These are phyloP conservation scores for Rubus parviflorus DNA, from an alignment of 306 rosid genomes.

Conservation along the genomic window DNA sequence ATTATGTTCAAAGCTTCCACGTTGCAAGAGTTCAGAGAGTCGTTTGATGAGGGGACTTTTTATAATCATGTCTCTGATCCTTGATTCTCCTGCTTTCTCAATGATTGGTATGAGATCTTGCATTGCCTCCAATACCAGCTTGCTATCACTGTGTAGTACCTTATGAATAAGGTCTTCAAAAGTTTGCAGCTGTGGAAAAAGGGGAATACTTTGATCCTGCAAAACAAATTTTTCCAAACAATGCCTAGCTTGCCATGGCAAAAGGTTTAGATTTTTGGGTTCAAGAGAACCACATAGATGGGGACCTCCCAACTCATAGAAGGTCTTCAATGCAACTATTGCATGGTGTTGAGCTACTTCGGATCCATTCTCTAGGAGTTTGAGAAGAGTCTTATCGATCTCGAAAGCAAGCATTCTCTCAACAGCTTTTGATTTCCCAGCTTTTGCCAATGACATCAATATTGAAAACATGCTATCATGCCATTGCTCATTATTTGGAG, in stretches of 20 bases:
- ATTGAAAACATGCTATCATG: slow-evolving; percentile 32
- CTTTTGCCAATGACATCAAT: slow-evolving; percentile 29
- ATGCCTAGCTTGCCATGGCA: slow-evolving; percentile 35
- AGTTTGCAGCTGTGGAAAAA: slow-evolving; percentile 20
- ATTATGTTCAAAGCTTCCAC: slow-evolving; percentile 2
- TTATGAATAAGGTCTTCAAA: slow-evolving; percentile 27
- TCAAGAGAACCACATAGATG: slow-evolving; percentile 18
- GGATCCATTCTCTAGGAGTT: slow-evolving; percentile 30
- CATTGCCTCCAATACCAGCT: slow-evolving; percentile 27
- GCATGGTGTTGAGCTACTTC: slow-evolving; percentile 35
- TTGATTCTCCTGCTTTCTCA: slow-evolving; percentile 28
- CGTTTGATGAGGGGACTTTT: slow-evolving; percentile 23
- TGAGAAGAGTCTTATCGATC: slow-evolving; percentile 31
- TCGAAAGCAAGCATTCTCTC: slow-evolving; percentile 29
- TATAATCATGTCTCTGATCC: slow-evolving; percentile 28
- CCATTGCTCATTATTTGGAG: slow-evolving; percentile 36
- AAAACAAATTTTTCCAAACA: slow-evolving; percentile 24
- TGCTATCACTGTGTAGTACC: slow-evolving; percentile 15
- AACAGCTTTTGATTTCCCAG: slow-evolving; percentile 32
- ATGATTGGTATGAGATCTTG: slow-evolving; percentile 33
- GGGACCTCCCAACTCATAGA: slow-evolving; percentile 28
- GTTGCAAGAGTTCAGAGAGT: slow-evolving; percentile 25
- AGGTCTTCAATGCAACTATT: slow-evolving; percentile 30
- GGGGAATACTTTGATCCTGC: slow-evolving; percentile 18
- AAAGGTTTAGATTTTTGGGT: slow-evolving; percentile 24